Base-by-base conservation (phyloP, 495 filamentous ascomycete species). In the Aspergillus panamensis region DNA sequence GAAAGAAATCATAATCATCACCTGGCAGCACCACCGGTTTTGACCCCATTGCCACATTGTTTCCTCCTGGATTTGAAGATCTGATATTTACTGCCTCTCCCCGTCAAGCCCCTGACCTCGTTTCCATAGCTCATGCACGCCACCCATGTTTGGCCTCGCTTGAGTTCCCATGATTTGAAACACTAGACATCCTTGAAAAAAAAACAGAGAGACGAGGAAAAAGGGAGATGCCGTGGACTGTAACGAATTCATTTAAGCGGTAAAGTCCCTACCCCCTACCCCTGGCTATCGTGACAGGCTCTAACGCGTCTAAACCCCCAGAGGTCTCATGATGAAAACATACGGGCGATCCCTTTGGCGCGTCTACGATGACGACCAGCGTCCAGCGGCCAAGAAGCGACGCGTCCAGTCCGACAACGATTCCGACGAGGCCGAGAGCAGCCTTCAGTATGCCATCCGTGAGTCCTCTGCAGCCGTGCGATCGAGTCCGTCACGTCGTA, bases 231-330 rank as follows among this genome's bases (percentile, higher is more conserved):
- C 77, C 78, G 70, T 82, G 77, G 69, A 80, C 77, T 57, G 78
- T 82, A 58, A 80, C 79, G 62, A 82, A 82, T 72, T 82, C 79
- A 61, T 82, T 81, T 54, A 82, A 80, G 70, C 74, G 79, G 79
- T 82, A 71, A 19, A 66, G 35, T 1, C n/a, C 21, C 31, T 14
- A 25, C 12, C 30, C 21, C 16, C n/a, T 37, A 43, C 33, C 33
- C 39, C 53, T 50, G 16, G 21, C 48, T 17, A 25, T 44, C 21
- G 33, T 51, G 25, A 29, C 9, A 62, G 8, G 10, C 48, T 57
- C 19, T 55, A 32, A 21, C 33, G 30, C 45, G 49, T 44, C 12
- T 29, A 31, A 45, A 14, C 30, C 30, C 35, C 19, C 57, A 78
- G 76, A 73, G 74, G 76, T 72, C 75, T 78, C 53, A 79, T 78